Base-by-base conservation (phyloP, 208 protist genomes). In the Leishmania martiniquensis region DNA sequence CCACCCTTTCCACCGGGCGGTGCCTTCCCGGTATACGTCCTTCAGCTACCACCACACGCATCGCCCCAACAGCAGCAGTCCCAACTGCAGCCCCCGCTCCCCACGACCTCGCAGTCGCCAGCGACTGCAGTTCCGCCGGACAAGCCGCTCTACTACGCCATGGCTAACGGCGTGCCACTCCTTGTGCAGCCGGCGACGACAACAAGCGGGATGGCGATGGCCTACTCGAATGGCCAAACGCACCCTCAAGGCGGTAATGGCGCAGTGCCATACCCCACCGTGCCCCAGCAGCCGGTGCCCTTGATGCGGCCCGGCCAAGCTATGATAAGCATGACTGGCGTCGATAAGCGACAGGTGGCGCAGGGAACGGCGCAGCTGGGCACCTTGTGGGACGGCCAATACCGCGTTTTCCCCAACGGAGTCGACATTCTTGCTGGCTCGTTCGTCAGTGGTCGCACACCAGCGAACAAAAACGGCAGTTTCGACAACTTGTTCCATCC, bases 61-160 rank as follows among this genome's bases (percentile, higher is more conserved):
- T 37, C 45, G 65, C 34, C n/a, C 49, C 75, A 78, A 29, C 75
- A 71, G 47, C 62, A 60, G 47, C 74, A 77, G 44, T 62, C n/a
- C 7, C 69, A 73, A 49, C 32, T 20, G 10, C 69, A 74, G 51
- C 70, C 22, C 51, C 70, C 29, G 25, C 66, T 37, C 4, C 12
- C 52, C 39, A 52, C 71, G 3, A 47, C 55, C 57, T 63, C 67
- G n/a, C 12, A 37, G 34, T 66, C 66, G 25, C 22, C 52, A 25
- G 6, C 62, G 34, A 20, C 44, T 4, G 29, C 73, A 9, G 57
- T 45, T 37, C 12, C 49, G 37, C 37, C 79, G 10, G 71, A 59
- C n/a, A 71, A 78, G 32, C 54, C 71, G n/a, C 45, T 83, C 55
- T 83, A 78, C 68, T 83, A 83, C 67, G 75, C 79, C 17, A 70